These are phyloP conservation scores for Hibiscus trionum DNA, from an alignment of 345 rosid genomes.

Conservation along the genomic window DNA sequence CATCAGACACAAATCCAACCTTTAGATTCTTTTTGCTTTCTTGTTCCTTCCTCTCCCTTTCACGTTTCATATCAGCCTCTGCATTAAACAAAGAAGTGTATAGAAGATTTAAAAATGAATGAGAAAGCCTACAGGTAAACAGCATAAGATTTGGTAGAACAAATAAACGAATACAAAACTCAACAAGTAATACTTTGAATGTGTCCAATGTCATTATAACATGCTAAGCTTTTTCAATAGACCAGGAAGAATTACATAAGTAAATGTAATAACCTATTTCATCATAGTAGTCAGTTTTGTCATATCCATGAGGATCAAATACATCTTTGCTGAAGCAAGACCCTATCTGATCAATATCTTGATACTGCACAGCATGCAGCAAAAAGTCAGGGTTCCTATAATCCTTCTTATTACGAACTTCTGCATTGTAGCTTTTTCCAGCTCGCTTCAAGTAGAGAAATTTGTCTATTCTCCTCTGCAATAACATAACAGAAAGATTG, in stretches of 20 bases:
- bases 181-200: too few relatives aligned
- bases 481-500: constrained; percentile 9
- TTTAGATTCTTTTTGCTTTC: constrained; percentile 73
- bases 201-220: too few relatives aligned
- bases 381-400: constrained; percentile 91
- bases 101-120: neutral
- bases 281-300: constrained; percentile 66
- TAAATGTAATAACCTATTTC: constrained; percentile 50
- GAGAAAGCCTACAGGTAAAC: neutral
- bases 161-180: too few relatives aligned
- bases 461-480: constrained; percentile 71
- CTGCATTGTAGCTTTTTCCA: constrained; percentile 92
- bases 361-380: constrained; percentile 84
- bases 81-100: constrained; percentile 12
- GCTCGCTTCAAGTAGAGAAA: constrained; percentile 66
- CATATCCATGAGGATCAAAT: constrained; percentile 88
- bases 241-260: neutral
- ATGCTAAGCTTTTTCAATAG: neutral
- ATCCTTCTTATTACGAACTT: constrained; percentile 89
- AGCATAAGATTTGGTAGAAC: too few relatives aligned
- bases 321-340: constrained; percentile 90
- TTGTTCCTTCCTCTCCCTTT: constrained; percentile 82
- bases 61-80: constrained; percentile 75
- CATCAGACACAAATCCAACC: constrained; percentile 62
- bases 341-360: constrained; percentile 85